phyloP scores from a whole-genome alignment of 495 filamentous ascomycete genomes.

The Jackrogersella minutella region DNA sequence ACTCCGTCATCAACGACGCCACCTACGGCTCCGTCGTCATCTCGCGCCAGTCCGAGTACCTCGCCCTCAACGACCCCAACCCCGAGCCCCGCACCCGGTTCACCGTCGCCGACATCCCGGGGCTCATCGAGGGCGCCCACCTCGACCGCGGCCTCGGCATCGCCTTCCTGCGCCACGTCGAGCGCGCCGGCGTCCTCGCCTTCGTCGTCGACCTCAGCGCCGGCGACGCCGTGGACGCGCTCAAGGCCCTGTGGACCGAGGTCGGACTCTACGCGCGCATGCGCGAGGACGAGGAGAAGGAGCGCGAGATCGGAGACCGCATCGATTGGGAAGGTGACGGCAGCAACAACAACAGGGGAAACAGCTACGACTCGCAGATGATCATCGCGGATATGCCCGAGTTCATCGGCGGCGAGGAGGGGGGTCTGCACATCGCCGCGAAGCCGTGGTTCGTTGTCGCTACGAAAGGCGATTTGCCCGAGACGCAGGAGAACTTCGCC shows the following conservation, averaged over 20 bases:
- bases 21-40: slow-evolving; percentile 39
- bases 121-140: slow-evolving; percentile 88
- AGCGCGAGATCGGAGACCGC: slow-evolving; percentile 56
- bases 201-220: slow-evolving; percentile 90
- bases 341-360: slow-evolving; percentile 2
- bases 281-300: slow-evolving; percentile 65
- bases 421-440: slow-evolving; percentile 70
- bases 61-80: slow-evolving; percentile 12
- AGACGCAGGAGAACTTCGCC: slow-evolving; percentile 79
- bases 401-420: slow-evolving; percentile 35
- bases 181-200: slow-evolving; percentile 88
- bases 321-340: slow-evolving; percentile 53
- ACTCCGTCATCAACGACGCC: slow-evolving; percentile 46
- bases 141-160: slow-evolving; percentile 90
- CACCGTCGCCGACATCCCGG: slow-evolving; percentile 95
- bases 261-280: slow-evolving; percentile 84
- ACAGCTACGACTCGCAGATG: slow-evolving; percentile 33
- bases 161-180: slow-evolving; percentile 91
- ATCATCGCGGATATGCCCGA: slow-evolving; percentile 48
- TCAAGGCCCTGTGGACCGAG: slow-evolving; percentile 87
- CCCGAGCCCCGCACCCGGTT: slow-evolving; percentile 72
- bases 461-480: slow-evolving; percentile 87
- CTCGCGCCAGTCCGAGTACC: slow-evolving; percentile 16
- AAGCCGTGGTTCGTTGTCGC: slow-evolving; percentile 99
- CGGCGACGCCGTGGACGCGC: slow-evolving; percentile 77